These are phyloP conservation scores for Malus sylvestris DNA, from an alignment of 306 rosid species.

Conservation along the genomic window DNA sequence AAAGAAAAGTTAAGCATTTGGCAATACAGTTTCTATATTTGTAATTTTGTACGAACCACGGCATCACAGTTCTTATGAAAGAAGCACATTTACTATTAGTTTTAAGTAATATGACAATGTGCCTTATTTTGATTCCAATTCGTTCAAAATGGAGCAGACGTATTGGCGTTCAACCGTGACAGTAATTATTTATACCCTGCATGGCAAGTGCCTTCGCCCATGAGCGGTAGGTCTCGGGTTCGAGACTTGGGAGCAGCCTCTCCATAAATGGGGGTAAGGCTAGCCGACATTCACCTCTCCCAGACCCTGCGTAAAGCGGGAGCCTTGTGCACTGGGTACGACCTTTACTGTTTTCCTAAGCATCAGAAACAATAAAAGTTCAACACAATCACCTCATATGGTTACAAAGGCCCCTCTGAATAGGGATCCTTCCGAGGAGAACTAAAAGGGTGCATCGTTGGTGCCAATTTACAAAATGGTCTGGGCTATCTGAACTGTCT, in stretches of 20 bases:
- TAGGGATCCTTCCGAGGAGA: not conserved
- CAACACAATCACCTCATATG: not conserved
- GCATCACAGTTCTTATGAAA: not conserved
- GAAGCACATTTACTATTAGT: not conserved
- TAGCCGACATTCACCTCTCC: too few relatives aligned
- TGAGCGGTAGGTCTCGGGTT: too few relatives aligned
- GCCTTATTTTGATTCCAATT: not conserved
- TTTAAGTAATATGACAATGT: not conserved
- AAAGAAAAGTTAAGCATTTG: not conserved
- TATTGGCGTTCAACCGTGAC: not conserved
- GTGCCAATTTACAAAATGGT: not conserved
- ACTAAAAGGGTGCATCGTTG: not conserved
- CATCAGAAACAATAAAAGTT: not conserved
- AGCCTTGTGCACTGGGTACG: too few relatives aligned
- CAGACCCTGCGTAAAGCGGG: too few relatives aligned
- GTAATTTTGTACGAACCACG: not conserved
- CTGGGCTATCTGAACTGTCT: not conserved
- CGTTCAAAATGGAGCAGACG: not conserved
- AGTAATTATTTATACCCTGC: not conserved
- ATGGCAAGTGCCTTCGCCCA: too few relatives aligned
- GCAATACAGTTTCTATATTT: not conserved
- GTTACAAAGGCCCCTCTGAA: not conserved
- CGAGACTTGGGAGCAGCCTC: too few relatives aligned
- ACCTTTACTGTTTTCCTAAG: not conserved
- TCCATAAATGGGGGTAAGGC: too few relatives aligned